Percentiles rank a stretch among this genome's conserved stretches.
These are phyloP conservation scores for Mercurialis annua DNA, from an alignment of 345 rosid genomes.

Conservation along the genomic window DNA sequence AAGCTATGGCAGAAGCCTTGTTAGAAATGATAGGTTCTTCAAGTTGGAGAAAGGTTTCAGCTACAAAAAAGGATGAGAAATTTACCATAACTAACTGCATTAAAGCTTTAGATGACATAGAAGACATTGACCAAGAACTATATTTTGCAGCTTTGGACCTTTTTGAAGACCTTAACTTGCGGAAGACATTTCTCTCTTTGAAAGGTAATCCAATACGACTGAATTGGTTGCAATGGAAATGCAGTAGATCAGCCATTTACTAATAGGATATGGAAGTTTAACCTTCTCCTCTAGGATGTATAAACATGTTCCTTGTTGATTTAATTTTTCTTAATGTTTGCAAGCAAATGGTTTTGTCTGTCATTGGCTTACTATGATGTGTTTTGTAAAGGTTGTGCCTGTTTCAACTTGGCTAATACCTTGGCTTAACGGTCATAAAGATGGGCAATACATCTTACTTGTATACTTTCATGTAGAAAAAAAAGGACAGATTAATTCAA, in stretches of 20 bases:
- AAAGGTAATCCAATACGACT: conserved; percentile 38
- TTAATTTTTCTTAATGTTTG: background rate
- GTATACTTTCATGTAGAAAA: no score
- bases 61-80: conserved; percentile 26
- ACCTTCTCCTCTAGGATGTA: no score
- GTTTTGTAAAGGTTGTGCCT: no score
- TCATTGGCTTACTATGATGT: no score
- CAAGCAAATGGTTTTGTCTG: no score
- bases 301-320: background rate
- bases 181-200: conserved; percentile 63
- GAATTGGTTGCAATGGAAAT: conserved; percentile 61
- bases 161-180: conserved; percentile 52
- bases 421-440: no score
- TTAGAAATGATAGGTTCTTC: conserved; percentile 51
- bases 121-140: conserved; percentile 45
- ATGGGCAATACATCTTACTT: no score
- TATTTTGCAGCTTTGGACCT: conserved; percentile 69
- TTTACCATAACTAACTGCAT: conserved; percentile 63
- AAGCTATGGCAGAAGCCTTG: conserved; percentile 58
- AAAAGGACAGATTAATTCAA: no score
- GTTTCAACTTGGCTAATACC: no score
- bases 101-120: conserved; percentile 59
- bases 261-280: background rate
- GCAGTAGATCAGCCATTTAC: conserved; percentile 18
- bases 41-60: conserved; percentile 34